Percentiles rank a stretch among this genome's conserved stretches.
phyloP scores from a whole-genome alignment of 371 early-diverging fungal species.

The Mucor sp. region DNA sequence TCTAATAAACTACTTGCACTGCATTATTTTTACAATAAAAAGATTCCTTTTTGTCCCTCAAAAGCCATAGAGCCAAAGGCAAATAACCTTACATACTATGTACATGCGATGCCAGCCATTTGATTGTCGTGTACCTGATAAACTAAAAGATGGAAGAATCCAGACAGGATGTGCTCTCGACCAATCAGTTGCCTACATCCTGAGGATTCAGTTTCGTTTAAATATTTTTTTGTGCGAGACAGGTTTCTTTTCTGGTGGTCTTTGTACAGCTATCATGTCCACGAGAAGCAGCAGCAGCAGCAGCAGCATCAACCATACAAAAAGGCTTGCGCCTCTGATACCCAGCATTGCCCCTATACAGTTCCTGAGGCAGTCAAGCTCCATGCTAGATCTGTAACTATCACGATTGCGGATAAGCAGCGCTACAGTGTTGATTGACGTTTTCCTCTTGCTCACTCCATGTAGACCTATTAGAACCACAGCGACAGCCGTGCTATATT shows the following conservation, averaged over 20 bases:
- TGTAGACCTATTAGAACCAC: constrained; percentile 50
- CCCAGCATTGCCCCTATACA: constrained; percentile 23
- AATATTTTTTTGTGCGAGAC: constrained; percentile 1
- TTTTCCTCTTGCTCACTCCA: background rate
- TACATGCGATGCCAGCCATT: too few relatives aligned
- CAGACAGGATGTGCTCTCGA: too few relatives aligned
- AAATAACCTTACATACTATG: too few relatives aligned
- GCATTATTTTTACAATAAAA: background rate
- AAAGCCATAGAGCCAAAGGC: too few relatives aligned
- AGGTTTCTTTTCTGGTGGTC: background rate
- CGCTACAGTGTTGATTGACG: background rate
- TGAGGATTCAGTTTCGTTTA: background rate
- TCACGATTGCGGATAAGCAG: background rate
- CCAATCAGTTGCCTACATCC: background rate
- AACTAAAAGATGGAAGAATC: too few relatives aligned
- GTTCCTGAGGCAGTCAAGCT: constrained; percentile 23
- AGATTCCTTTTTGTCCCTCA: background rate
- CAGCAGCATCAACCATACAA: background rate
- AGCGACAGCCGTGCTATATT: constrained; percentile 49
- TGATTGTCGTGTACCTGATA: too few relatives aligned
- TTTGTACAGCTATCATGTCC: background rate
- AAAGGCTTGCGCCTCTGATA: constrained; percentile 11
- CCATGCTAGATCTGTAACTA: constrained; percentile 27
- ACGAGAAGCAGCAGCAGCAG: background rate
- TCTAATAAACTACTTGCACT: background rate